phyloP scores from a whole-genome alignment of 2,329 filamentous ascomycete genomes.

The Fusarium aywerte region DNA sequence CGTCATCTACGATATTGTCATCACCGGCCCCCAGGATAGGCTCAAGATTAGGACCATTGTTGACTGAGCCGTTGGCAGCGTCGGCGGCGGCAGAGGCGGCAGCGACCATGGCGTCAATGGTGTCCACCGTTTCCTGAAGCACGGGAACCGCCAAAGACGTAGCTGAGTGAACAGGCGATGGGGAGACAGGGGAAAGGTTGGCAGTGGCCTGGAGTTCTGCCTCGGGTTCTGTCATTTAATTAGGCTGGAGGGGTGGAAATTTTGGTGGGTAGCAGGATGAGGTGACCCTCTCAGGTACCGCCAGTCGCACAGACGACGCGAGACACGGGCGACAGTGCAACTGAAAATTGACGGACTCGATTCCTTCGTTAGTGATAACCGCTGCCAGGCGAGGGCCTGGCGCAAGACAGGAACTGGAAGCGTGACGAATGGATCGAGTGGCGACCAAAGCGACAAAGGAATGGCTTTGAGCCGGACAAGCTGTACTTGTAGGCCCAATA shows the following conservation, averaged over 20 bases:
- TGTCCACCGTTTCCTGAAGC: conserved; percentile 64
- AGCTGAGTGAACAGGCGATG: conserved; percentile 59
- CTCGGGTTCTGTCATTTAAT: conserved; percentile 59
- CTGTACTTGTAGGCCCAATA: conserved; percentile 5
- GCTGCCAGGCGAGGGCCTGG: conserved; percentile 37
- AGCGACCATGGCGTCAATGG: conserved; percentile 59
- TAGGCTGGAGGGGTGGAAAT: conserved; percentile 28
- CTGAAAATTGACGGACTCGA: conserved; percentile 32
- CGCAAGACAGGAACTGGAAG: conserved; percentile 29
- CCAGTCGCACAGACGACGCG: conserved; percentile 37
- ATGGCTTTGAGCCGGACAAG: conserved; percentile 16
- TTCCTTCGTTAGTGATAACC: conserved; percentile 35
- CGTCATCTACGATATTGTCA: conserved; percentile 57
- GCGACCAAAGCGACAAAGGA: conserved; percentile 23
- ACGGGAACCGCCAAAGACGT: conserved; percentile 60
- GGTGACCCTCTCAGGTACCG: conserved; percentile 26
- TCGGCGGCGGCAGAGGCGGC: conserved; percentile 48
- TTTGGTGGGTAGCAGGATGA: conserved; percentile 32
- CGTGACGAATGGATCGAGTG: conserved; percentile 24
- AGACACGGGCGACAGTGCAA: conserved; percentile 32
- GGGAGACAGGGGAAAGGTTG: conserved; percentile 64
- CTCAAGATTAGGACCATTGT: conserved; percentile 48
- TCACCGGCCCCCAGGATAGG: conserved; percentile 51
- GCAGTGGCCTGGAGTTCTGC: conserved; percentile 62
- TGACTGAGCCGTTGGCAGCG: conserved; percentile 47